A percentile compares a stretch with the other conserved stretches of the same genome.
Conservation (phyloP, 2,329 filamentous ascomycete species). For the Trichoderma afroharzianum region DNA sequence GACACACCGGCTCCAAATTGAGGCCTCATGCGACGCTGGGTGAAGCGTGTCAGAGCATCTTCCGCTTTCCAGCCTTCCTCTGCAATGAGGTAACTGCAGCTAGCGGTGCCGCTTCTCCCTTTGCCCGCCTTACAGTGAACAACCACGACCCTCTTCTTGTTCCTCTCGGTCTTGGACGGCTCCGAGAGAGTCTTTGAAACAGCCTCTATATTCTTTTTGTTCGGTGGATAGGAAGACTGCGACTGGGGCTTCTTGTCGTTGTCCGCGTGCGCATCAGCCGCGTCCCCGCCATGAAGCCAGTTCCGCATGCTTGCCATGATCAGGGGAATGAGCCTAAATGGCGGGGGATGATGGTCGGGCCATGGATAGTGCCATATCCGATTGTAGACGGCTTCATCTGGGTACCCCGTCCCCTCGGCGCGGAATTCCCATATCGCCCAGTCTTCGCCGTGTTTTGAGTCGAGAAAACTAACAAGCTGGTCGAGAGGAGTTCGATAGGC, state of each 20-base stretch:
- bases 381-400: constrained; percentile 81
- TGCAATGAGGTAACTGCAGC: constrained; percentile 84
- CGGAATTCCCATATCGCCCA: constrained; percentile 99
- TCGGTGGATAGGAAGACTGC: neutral
- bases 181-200: neutral
- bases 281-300: constrained; percentile 63
- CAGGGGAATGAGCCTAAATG: constrained; percentile 81
- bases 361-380: constrained; percentile 90
- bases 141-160: constrained; percentile 65
- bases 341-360: constrained; percentile 95
- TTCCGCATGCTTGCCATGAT: constrained; percentile 91
- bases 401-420: constrained; percentile 93
- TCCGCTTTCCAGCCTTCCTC: constrained; percentile 65
- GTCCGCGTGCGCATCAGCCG: constrained; percentile 16
- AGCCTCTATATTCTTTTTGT: neutral
- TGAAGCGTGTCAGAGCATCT: constrained; percentile 57
- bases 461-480: constrained; percentile 80
- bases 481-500: constrained; percentile 93
- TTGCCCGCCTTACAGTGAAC: constrained; percentile 98
- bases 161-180: constrained; percentile 30
- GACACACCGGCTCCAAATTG: constrained; percentile 86
- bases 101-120: constrained; percentile 82
- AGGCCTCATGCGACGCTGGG: constrained; percentile 81
- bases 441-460: constrained; percentile 73
- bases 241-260: neutral